These are phyloP conservation scores for Crithidia acanthocephali DNA, from an alignment of 208 protist genomes.

Conservation along the genomic window DNA sequence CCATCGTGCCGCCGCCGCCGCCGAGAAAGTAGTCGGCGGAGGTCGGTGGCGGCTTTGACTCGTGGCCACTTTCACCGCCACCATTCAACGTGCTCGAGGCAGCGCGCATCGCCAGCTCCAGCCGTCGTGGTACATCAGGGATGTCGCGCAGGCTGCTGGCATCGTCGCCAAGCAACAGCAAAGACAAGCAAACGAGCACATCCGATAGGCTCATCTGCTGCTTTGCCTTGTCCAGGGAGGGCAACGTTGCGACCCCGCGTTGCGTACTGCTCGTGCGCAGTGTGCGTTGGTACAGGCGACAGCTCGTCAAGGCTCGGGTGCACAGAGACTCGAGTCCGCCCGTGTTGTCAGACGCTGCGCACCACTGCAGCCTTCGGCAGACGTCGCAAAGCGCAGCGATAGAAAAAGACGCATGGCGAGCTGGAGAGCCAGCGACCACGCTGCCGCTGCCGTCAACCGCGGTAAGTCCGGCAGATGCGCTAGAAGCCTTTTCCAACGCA, in stretches of 20 bases:
- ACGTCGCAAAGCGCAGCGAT: constrained; percentile 16
- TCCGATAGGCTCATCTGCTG: constrained; percentile 21
- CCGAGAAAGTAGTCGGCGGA: neutral
- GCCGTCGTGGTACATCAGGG: constrained; percentile 29
- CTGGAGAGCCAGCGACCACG: neutral
- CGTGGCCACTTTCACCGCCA: too few relatives aligned
- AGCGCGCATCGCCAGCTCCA: constrained; percentile 26
- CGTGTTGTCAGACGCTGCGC: neutral
- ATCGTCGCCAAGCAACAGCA: constrained; percentile 17
- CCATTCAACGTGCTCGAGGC: neutral
- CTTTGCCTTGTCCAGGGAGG: neutral
- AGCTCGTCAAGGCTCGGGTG: constrained; percentile 15
- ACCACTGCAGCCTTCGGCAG: constrained; percentile 29
- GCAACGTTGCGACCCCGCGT: too few relatives aligned
- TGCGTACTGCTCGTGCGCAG: constrained; percentile 1
- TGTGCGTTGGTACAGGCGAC: constrained; percentile 17
- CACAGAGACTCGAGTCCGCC: constrained; percentile 10
- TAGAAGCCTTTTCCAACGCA: neutral
- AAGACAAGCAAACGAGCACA: constrained; percentile 24
- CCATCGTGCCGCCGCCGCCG: too few relatives aligned
- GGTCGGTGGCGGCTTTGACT: neutral
- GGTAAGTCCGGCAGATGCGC: neutral
- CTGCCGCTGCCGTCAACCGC: neutral
- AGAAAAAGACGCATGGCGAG: neutral
- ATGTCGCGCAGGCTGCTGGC: constrained; percentile 20